Conservation (phyloP, 2,329 filamentous ascomycete species). For the Nakataea oryzae region DNA sequence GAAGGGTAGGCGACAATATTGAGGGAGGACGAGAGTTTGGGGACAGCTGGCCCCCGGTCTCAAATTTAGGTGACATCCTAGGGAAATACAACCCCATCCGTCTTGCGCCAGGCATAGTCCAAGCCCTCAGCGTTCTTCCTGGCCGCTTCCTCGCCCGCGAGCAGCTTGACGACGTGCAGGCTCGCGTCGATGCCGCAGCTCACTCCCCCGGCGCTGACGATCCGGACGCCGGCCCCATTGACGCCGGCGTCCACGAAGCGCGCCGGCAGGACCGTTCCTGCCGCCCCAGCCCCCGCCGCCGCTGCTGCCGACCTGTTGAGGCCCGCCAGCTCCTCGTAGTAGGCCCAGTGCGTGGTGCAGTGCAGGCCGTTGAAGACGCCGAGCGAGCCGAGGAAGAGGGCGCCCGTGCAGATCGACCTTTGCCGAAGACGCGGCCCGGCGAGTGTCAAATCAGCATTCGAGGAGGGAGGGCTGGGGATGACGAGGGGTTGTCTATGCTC, state of each 20-base stretch:
- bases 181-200: slow-evolving; percentile 4
- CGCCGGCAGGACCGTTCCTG: background rate
- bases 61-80: background rate
- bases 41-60: background rate
- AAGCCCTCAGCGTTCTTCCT: slow-evolving; percentile 1
- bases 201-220: slow-evolving; percentile 5
- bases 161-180: slow-evolving; percentile 4
- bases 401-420: slow-evolving; percentile 4
- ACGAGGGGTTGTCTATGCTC: no score
- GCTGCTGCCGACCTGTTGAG: background rate
- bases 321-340: background rate
- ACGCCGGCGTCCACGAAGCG: slow-evolving; percentile 4
- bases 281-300: no score
- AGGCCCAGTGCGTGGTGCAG: slow-evolving; percentile 5
- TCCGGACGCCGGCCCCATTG: background rate
- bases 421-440: no score
- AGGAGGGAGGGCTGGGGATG: background rate
- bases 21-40: no score
- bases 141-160: slow-evolving; percentile 2
- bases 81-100: background rate
- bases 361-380: slow-evolving; percentile 2
- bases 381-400: slow-evolving; percentile 1
- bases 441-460: background rate
- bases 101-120: slow-evolving; percentile 7
- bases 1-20: no score